Evolutionary conservation across 805 yeast genomes (phyloP), one percentile per base, ranked within the genome.

Genomic region (Kazachstania psychrophila): DNA sequence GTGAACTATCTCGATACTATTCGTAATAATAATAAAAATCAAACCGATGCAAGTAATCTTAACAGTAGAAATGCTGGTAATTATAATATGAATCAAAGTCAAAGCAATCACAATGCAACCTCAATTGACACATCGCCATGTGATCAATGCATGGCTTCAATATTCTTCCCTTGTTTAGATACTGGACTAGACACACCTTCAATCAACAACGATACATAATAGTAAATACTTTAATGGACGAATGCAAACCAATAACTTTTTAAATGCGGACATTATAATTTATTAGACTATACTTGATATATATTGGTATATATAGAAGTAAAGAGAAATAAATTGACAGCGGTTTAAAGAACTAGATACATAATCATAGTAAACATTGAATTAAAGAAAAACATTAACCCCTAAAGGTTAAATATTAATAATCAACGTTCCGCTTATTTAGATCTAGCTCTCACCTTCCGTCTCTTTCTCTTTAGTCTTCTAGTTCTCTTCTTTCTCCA

Each of bases 401-500:
- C 13, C 17, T 26, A 26, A 33, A 7, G 18, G 15, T 13, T 27
- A 4, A 11, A 6, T 6, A 17, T 22, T 11, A 25, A 14, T 24
- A 31, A 29, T 37, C 31, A 33, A 33, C 19, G 11, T 33, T 61
- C 64, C 81, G 83, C 76, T 82, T 82, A 84, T 80, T 84, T 84
- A 78, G 95, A 85, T 85, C 97, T 87, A 75, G 97, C 97, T 85
- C 97, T 86, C 66, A 89, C 96, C 95, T 89, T 89, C 96, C 97
- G 96, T 83, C 97, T 85, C 95, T 89, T 89, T 79, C 96, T 86
- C 85, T 89, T 89, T 69, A 89, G 84, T 85, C 97, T 86, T 85
- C 97, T 88, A 73, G 83, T 94, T 88, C 97, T 89, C 95, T 89
- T 89, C 84, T 89, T 89, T 84, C 96, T 89, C 97, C 96, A 88